Evolutionary conservation across 176 grass and related monocot genomes (phyloP), one percentile per base, ranked within the genome.

Genomic region (Areca catechu): DNA sequence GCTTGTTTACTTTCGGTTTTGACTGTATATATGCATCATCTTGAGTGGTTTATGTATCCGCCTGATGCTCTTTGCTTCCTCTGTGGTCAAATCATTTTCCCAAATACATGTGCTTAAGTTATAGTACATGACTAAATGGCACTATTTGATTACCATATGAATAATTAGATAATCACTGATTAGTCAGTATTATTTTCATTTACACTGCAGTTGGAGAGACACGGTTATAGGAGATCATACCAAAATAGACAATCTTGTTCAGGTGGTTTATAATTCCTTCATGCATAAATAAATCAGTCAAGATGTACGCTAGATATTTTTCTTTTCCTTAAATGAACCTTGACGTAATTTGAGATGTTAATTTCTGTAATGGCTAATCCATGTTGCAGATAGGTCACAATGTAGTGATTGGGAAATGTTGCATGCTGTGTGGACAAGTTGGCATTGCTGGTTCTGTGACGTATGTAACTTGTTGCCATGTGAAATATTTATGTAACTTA

Each of bases 161-260:
- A 43, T 43, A 43, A 12, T 10, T 43, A 43, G 1, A 43, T 43
- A 43, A 43, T 43, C 34, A 43, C 34, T 43, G 9, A 43, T 43
- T 43, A 43, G 34, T 43, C 34, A 43, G 34, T 15, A 22, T 50
- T 58, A 37, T 67, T 21, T 75, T 43, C 9, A 43, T 43, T 12
- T 61, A 16, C 21, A 61, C 19, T 77, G 58, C 66, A 91, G 92
- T 51, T 97, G 92, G 92, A 82, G 92, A 77, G 86, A 97, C 49
- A 91, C 83, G 43, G 20, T 82, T 9, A 82, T 97, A 48, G 86
- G 86, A 73, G 68, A 91, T 81, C 67, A 85, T 62, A 97, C 83
- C 19, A 97, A 97, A 68, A 83, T 97, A 77, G 92, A 97, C 66
- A 97, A 97, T 80, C 78, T 97, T 23, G 92, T 91, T 57, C 86